Base-by-base conservation (phyloP, 2,329 filamentous ascomycete genomes). In the Neofusicoccum parvum region DNA sequence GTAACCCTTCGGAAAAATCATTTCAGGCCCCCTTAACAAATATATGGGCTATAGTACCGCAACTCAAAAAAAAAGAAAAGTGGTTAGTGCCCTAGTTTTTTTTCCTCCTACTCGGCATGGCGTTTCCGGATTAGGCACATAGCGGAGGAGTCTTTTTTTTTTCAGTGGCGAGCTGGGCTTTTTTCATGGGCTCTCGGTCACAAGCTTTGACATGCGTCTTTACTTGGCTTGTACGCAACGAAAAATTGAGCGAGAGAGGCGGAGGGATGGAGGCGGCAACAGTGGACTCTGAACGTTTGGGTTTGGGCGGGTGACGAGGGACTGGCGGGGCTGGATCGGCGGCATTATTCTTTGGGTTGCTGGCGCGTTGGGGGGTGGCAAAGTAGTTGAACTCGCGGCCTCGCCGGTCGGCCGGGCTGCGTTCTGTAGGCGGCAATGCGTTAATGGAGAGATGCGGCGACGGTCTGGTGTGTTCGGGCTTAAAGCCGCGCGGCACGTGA, bases 121-220 rank as follows among this genome's bases (percentile, higher is more conserved):
- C 50, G 50, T 64, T 64, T 36, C 32, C 17, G 62, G 62, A 27
- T 23, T 41, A 50, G 59, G 62, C 43, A 53, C 62, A 64, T 56
- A 64, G 50, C 62, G 62, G 62, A 23, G 62, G 50, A 54, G 62
- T 64, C 51, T 14, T 60, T 60, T 32, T 43, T 45, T 11, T 14
- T 59, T 46, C 23, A 39, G 11, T 15, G 32, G 39, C 9, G 56
- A 48, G 32, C 27, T 5, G 34, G 32, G 14, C 12, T 20, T n/a
- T 27, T n/a, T 45, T 46, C 37, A 45, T 34, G 45, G 7, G 37
- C 50, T 20, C 39, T n/a, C 32, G 14, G 6, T 2, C 54, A 59
- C 23, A 14, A 34, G 32, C 14, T 49, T 60, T 49, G 27, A 32
- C 45, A 48, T 48, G 23, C 36, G 20, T 6, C 20, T 20, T 34